Conservation (phyloP, 225 moss, liverwort and hornwort species). For the Marchantia polymorpha region DNA sequence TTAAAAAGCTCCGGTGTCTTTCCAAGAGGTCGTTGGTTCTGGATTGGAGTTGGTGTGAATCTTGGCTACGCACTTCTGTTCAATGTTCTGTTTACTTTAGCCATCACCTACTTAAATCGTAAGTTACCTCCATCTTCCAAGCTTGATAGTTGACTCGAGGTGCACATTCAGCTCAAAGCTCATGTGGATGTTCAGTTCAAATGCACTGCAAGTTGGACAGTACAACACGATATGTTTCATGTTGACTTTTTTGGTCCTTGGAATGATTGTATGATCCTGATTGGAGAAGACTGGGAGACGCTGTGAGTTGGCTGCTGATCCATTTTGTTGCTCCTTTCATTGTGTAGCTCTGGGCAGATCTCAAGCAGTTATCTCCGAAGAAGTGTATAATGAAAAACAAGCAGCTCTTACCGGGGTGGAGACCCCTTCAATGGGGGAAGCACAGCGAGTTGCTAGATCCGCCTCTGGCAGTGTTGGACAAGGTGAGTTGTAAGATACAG, state of each 20-base stretch:
- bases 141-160: background rate
- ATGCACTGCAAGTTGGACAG: background rate
- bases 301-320: background rate
- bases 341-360: slow-evolving; percentile 28
- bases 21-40: slow-evolving; percentile 60
- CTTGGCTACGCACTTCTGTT: slow-evolving; percentile 63
- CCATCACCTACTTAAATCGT: slow-evolving; percentile 68
- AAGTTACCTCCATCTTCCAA: slow-evolving; percentile 24
- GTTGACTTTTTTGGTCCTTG: background rate
- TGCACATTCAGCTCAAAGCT: background rate
- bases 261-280: background rate
- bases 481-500: background rate
- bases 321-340: background rate
- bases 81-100: slow-evolving; percentile 60
- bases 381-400: slow-evolving; percentile 22
- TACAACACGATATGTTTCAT: background rate
- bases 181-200: background rate
- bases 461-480: background rate
- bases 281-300: background rate
- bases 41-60: slow-evolving; percentile 58
- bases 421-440: background rate
- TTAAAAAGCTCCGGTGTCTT: slow-evolving; percentile 53
- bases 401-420: slow-evolving; percentile 22
- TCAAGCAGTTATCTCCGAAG: slow-evolving; percentile 23
- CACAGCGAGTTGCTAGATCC: background rate